Evolutionary conservation across 2,329 filamentous ascomycete species (phyloP), one percentile per base, ranked within the genome.

Genomic region (Paracoccidioides brasiliensis): DNA sequence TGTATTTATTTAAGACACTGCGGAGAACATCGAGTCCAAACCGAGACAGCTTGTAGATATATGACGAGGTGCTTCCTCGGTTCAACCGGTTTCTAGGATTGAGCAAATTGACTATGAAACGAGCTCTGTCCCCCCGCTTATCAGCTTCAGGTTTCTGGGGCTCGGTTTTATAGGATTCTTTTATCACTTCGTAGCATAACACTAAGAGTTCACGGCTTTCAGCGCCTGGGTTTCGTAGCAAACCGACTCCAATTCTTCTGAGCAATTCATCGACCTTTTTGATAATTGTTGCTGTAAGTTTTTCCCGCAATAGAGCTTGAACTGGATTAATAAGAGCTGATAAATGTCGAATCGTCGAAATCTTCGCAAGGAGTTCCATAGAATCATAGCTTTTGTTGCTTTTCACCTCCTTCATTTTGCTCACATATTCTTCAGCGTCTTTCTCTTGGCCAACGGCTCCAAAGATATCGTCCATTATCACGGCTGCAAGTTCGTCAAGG

Each of bases 381-480:
- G 93, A 95, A 67, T 98, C 94, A 65, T 90, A 95, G 67, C 90
- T 96, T 76, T 97, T 98, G 76, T 88, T 96, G 70, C 88, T 93
- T 75, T 95, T 97, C 56, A 98, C 85, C 72, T 98, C 93, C 70
- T 94, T 95, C 85, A 94, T 96, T 70, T 91, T 87, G 67, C 84
- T 95, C 55, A 86, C 85, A 68, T 98, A 98, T 54, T 90, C 93
- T 63, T 96, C 90, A 0, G 91, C 91, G 64, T 98, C 93, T 71
- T 98, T 98, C 67, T 98, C 91, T 72, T 95, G 87, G 1, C 93
- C 93, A 38, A 86, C 86, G 5, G 83, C 82, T 35, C 94, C 94
- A 66, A 98, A 98, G 10, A 94, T 93, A 67, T 98, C 94, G 65
- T 98, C 93, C 88, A 98, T 93, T 60, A 97, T 85, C 45, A 98